Conservation (phyloP, 768 basidiomycete species). For the Thelephora aurantiotincta region DNA sequence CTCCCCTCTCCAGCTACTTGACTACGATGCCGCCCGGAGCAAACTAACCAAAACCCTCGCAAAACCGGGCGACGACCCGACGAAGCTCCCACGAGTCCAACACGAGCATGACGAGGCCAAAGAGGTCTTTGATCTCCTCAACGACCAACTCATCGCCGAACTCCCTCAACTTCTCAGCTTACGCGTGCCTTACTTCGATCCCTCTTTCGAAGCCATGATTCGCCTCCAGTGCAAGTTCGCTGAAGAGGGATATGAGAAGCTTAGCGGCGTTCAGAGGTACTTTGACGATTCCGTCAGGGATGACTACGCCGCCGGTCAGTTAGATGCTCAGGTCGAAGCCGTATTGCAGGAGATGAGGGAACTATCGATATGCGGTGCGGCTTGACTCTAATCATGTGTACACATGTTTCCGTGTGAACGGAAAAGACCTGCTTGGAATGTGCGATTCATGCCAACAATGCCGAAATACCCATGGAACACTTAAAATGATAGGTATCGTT, state of each 20-base stretch:
- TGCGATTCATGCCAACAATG: no score
- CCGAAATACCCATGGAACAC: no score
- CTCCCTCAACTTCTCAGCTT: conserved; percentile 88
- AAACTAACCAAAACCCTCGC: conserved; percentile 80
- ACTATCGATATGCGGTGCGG: conserved; percentile 78
- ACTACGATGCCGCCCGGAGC: conserved; percentile 88
- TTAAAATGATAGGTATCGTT: no score
- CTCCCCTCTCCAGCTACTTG: conserved; percentile 51
- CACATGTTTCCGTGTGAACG: no score
- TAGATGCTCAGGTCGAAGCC: conserved; percentile 91
- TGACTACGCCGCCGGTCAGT: conserved; percentile 92
- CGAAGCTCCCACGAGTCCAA: conserved; percentile 87
- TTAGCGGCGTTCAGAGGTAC: conserved; percentile 88
- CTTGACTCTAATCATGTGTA: conserved; percentile 6
- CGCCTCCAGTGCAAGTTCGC: conserved; percentile 96
- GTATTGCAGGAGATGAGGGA: conserved; percentile 97
- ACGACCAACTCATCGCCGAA: conserved; percentile 83
- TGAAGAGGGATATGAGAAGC: conserved; percentile 95
- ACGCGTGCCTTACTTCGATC: conserved; percentile 95
- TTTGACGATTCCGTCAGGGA: conserved; percentile 85
- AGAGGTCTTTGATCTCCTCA: conserved; percentile 87
- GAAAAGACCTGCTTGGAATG: no score
- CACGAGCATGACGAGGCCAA: conserved; percentile 92
- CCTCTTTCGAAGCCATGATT: conserved; percentile 98
- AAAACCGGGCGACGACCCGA: conserved; percentile 88